Conservation (phyloP, 352 stramenopile genomes). For the Aphanomyces cochlioides region DNA sequence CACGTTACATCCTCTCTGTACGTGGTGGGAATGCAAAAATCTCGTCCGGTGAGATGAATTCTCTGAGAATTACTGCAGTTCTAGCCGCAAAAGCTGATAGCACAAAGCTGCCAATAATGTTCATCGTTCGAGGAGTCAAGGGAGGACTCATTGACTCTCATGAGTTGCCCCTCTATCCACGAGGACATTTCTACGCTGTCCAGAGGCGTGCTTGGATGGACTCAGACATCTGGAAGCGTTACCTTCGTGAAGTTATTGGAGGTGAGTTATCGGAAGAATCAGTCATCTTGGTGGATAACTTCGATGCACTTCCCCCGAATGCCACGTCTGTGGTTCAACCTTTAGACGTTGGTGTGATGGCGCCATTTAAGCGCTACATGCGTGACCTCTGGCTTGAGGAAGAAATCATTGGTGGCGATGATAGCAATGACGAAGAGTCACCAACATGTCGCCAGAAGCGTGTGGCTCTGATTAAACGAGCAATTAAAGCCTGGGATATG, state of each 20-base stretch:
- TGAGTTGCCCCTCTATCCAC: conserved; percentile 11
- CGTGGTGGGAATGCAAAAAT: conserved; percentile 28
- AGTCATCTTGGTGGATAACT: conserved; percentile 12
- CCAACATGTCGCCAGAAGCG: too few relatives aligned
- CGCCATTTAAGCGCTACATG: conserved; percentile 14
- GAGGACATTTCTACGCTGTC: conserved; percentile 17
- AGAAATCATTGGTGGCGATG: too few relatives aligned
- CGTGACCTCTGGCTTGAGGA: neutral
- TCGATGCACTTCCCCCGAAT: conserved; percentile 2
- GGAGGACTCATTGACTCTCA: conserved; percentile 19
- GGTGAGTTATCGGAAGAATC: neutral
- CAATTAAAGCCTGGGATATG: too few relatives aligned
- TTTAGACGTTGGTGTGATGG: conserved; percentile 19
- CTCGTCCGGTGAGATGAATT: conserved; percentile 28
- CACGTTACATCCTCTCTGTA: conserved; percentile 12
- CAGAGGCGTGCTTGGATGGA: conserved; percentile 22
- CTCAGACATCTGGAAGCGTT: neutral
- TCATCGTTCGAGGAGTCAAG: neutral
- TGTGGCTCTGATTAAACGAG: too few relatives aligned
- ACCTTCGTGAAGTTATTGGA: neutral
- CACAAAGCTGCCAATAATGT: neutral
- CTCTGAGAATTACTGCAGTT: conserved; percentile 27
- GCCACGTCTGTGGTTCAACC: conserved; percentile 16
- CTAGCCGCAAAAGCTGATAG: too few relatives aligned
- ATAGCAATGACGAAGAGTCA: too few relatives aligned